Conservation (phyloP, 179 eudicot species). For the Camellia oleifera region DNA sequence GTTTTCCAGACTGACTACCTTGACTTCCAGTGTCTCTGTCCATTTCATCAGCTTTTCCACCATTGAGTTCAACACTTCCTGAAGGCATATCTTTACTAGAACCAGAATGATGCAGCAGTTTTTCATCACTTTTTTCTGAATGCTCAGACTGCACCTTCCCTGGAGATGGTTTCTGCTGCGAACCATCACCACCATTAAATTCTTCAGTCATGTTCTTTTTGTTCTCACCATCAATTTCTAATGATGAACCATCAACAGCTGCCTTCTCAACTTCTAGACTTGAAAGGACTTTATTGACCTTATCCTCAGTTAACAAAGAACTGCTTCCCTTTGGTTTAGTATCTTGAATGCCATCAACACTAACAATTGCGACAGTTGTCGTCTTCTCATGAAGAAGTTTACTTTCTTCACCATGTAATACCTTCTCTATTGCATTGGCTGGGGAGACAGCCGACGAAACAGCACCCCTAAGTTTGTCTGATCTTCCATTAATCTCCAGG, state of each 20-base stretch:
- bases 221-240: constrained; percentile 14
- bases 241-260: constrained; percentile 13
- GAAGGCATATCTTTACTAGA: constrained; percentile 17
- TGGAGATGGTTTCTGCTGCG: constrained; percentile 22
- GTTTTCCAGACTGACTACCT: constrained; percentile 11
- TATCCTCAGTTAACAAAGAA: constrained; percentile 20
- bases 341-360: constrained; percentile 18
- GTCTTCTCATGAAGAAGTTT: constrained; percentile 11
- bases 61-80: constrained; percentile 18
- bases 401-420: constrained; percentile 19
- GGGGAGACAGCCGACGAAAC: constrained; percentile 22
- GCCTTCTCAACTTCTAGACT: constrained; percentile 18
- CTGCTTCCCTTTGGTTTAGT: constrained; percentile 10
- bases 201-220: constrained; percentile 21
- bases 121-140: constrained; percentile 16
- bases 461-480: constrained; percentile 15
- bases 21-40: constrained; percentile 1
- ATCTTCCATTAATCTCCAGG: constrained; percentile 21
- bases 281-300: constrained; percentile 15
- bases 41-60: constrained; percentile 14
- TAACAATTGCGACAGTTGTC: constrained; percentile 18
- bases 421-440: constrained; percentile 17
- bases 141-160: constrained; percentile 17
- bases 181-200: constrained; percentile 12
- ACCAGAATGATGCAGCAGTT: constrained; percentile 17